Base-by-base conservation (phyloP, 495 filamentous ascomycete genomes). In the Aspergillus coremiiformis region DNA sequence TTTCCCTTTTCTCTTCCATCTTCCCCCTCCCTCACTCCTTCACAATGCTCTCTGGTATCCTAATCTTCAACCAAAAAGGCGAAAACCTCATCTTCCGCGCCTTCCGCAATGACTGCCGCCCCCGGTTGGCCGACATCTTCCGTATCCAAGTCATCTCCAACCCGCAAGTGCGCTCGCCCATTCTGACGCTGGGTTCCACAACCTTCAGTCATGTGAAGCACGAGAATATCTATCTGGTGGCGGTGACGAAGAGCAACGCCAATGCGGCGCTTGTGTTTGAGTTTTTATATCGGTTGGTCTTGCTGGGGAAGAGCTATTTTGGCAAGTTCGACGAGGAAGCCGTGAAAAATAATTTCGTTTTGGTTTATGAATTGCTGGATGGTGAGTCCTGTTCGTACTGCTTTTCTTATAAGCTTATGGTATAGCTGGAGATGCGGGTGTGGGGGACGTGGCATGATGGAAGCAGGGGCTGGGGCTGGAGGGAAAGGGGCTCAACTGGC, bases 131-230 rank as follows among this genome's bases (percentile, higher is more conserved):
- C 68, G 93, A 99, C 67, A 90, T 97, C 70, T 99, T 99, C 72
- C 93, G 93, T 73, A 97, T 99, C 70, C 93, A 99, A 66, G 93
- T 99, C 72, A 96, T 97, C 68, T 96, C 90, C 54, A 99, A 99
- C 67, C 87, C 93, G 52, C 90, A 96, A 69, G 93, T 97, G 26
- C 90, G 93, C 55, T 97, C 94, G 48, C 93, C 93, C 47, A 96
- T 99, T 74, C 79, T 99, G 41, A 99, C 93, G 4, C 83, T 99
- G 56, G 93, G 94, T 55, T 95, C 89, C 61, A 97, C 94, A 43
- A 99, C 93, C 44, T 98, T 97, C 75, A 95, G 89, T 77, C 93
- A 99, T 81, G 92, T 99, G 69, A 95, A 95, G 63, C 94, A 96
- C 68, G 93, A 99, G 69, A 99, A 99, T 68, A 97, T 99, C 66